A percentile compares a stretch with the other conserved stretches of the same genome.
Evolutionary conservation across 2,329 filamentous ascomycete genomes (phyloP).

Genomic region (Grosmannia penicillata): DNA sequence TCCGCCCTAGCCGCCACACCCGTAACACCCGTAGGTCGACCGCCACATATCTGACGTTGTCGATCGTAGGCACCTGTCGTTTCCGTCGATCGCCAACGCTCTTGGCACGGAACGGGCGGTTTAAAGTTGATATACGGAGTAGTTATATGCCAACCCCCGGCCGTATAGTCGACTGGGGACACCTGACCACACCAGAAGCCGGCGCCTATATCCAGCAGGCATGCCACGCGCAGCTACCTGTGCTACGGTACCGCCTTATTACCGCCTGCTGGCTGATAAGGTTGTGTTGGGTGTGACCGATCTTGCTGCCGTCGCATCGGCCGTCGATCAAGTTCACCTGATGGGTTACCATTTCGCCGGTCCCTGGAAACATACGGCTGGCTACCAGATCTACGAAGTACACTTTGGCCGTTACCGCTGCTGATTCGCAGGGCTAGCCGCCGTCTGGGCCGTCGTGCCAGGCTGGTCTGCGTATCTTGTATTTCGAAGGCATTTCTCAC

Average conservation of each 20-base stretch:
- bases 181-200: constrained; percentile 38
- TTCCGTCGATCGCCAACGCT: background rate
- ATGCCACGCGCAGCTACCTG: constrained; percentile 39
- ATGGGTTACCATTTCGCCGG: constrained; percentile 59
- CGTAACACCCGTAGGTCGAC: constrained; percentile 32
- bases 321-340: constrained; percentile 49
- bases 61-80: constrained; percentile 32
- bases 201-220: constrained; percentile 37
- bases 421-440: constrained; percentile 12
- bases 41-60: constrained; percentile 46
- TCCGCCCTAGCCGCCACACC: constrained; percentile 36
- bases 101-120: no score
- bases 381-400: no score
- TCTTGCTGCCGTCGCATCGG: constrained; percentile 29
- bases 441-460: constrained; percentile 30
- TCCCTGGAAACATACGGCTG: constrained; percentile 43
- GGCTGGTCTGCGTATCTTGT: constrained; percentile 35
- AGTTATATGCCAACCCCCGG: no score
- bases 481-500: constrained; percentile 39
- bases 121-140: no score
- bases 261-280: constrained; percentile 48
- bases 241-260: constrained; percentile 35
- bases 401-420: no score
- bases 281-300: constrained; percentile 49
- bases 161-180: constrained; percentile 56